Percentiles rank a stretch among this genome's conserved stretches.
Evolutionary conservation across 257 asterid species (phyloP).

Genomic region (Plantago ovata): DNA sequence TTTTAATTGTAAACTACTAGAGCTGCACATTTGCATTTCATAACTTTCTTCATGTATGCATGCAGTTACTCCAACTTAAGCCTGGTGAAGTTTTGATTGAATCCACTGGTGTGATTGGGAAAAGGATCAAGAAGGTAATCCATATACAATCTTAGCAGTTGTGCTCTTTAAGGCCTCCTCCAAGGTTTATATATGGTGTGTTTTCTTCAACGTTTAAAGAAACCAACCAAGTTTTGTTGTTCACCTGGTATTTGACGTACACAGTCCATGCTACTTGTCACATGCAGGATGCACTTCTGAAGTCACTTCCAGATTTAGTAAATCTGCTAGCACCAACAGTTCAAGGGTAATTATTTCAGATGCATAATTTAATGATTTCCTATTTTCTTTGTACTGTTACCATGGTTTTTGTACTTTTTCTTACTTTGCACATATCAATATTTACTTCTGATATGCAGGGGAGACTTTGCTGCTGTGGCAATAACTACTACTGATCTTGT

Average conservation of each 20-base stretch:
- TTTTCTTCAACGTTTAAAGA: slow-evolving; percentile 11
- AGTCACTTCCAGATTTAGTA: slow-evolving; percentile 79
- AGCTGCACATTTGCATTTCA: slow-evolving; percentile 7
- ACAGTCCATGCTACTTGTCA: slow-evolving; percentile 20
- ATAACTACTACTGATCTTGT: slow-evolving; percentile 98
- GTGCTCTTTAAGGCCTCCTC: background rate
- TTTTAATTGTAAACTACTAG: background rate
- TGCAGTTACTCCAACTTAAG: slow-evolving; percentile 71
- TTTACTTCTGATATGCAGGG: slow-evolving; percentile 44
- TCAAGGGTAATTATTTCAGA: slow-evolving; percentile 55
- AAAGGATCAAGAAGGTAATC: slow-evolving; percentile 86
- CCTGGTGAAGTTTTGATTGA: slow-evolving; percentile 81
- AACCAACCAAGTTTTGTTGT: slow-evolving; percentile 8
- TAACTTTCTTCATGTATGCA: slow-evolving; percentile 24
- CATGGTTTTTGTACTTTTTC: background rate
- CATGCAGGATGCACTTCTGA: slow-evolving; percentile 87
- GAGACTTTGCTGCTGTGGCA: slow-evolving; percentile 90
- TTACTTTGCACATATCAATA: slow-evolving; percentile 11
- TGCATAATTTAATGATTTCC: slow-evolving; percentile 6
- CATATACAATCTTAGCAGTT: slow-evolving; percentile 8
- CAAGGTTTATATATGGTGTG: background rate
- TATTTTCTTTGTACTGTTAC: background rate
- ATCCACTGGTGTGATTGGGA: slow-evolving; percentile 97
- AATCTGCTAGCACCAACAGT: slow-evolving; percentile 53
- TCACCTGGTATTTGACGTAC: slow-evolving; percentile 15